phyloP scores from a whole-genome alignment of 2,329 filamentous ascomycete genomes.

The Talaromyces amestolkiae region DNA sequence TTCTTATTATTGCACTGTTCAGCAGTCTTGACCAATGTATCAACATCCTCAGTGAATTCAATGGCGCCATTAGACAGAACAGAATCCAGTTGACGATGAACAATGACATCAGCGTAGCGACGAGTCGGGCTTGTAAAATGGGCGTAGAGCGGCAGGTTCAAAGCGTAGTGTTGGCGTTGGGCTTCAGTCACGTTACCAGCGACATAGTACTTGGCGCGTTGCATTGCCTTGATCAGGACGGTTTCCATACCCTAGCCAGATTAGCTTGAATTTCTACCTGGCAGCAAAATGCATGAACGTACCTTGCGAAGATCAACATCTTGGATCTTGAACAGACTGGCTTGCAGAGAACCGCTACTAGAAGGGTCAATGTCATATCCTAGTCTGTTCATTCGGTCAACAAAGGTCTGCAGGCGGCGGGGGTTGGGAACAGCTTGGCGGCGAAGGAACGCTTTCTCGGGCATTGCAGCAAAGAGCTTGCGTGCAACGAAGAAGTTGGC shows the following conservation, averaged over 20 bases:
- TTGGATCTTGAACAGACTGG: constrained; percentile 89
- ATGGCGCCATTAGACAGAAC: constrained; percentile 76
- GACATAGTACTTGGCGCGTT: constrained; percentile 92
- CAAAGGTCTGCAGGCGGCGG: constrained; percentile 84
- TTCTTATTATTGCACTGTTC: constrained; percentile 99
- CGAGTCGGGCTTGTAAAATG: constrained; percentile 96
- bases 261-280: constrained; percentile 3
- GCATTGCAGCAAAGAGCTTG: constrained; percentile 72
- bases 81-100: constrained; percentile 90
- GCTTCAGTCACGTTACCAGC: constrained; percentile 73
- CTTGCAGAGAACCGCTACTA: constrained; percentile 87
- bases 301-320: constrained; percentile 82
- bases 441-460: constrained; percentile 89
- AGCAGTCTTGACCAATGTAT: constrained; percentile 83
- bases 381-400: constrained; percentile 86
- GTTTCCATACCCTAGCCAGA: constrained; percentile 79
- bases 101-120: constrained; percentile 90
- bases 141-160: constrained; percentile 92
- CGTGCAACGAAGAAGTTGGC: constrained; percentile 86
- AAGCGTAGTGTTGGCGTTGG: constrained; percentile 80
- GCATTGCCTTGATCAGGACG: constrained; percentile 89
- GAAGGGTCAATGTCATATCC: constrained; percentile 86
- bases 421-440: constrained; percentile 82
- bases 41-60: constrained; percentile 85
- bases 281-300: constrained; percentile 19